Base-by-base conservation (phyloP, 208 protist genomes). In the Herpetomonas samuelpessoai region DNA sequence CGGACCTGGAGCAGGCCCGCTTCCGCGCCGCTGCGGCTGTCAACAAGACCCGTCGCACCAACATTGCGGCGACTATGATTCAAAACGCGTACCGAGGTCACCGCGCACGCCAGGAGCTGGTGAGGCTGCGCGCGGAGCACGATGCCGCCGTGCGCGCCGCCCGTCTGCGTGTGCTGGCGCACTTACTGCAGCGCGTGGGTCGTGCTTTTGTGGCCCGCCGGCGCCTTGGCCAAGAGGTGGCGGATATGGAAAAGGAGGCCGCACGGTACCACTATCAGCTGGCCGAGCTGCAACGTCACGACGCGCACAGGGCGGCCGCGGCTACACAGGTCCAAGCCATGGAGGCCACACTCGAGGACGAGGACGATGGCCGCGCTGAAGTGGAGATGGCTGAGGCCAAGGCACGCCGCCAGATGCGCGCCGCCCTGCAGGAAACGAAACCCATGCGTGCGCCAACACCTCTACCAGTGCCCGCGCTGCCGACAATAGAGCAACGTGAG, bases 11-110 rank as follows among this genome's bases (percentile, higher is more conserved):
- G 19, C 45, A 53, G 9, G 80, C 83, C 9, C 74, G 85, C 18
- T 55, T 74, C 14, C 78, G 76, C 22, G 84, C 78, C 14, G 88
- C 84, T 1, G 50, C 74, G 22, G 71, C 69, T 19, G 82, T 90
- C 45, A 61, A 65, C 47, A 65, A 59, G 21, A 60, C 54, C 26
- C 60, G 56, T 16, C 41, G 25, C n/a, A 65, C 76, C 24, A 60
- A 73, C 60, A 61, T 55, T 22, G 71, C 72, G 1, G 86, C 83
- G 19, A 65, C 50, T 4, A 64, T 54, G 7, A 90, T 93, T 64
- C 87, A 91, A 57, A 69, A 70, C 35, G 83, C 79, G 16, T 93
- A 81, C 57, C 77, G 83, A 21, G 45, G 58, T 16, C 71, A 87
- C 63, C 28, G 68, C 18, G 73, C 83, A 2, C 77, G 71, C 21